Percentiles rank a stretch among this genome's conserved stretches.
These are phyloP conservation scores for Orobanche coerulescens DNA, from an alignment of 257 asterid species.

Conservation along the genomic window DNA sequence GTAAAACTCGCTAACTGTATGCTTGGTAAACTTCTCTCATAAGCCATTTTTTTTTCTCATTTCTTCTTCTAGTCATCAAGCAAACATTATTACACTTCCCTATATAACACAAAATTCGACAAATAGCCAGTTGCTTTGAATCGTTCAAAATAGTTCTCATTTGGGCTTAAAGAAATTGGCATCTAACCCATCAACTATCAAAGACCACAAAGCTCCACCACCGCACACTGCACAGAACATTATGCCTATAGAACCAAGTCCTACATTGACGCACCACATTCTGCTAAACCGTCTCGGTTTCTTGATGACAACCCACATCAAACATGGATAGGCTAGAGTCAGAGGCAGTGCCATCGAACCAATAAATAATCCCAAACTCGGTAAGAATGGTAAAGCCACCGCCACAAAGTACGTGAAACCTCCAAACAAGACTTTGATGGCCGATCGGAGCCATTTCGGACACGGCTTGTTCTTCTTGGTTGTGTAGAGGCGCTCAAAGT, in stretches of 20 bases:
- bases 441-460: slow-evolving; percentile 46
- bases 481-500: slow-evolving; percentile 41
- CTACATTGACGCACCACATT: slow-evolving; percentile 45
- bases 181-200: slow-evolving; percentile 41
- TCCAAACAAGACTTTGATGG: slow-evolving; percentile 42
- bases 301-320: slow-evolving; percentile 62
- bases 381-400: slow-evolving; percentile 54
- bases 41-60: too few species aligned
- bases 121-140: too few species aligned
- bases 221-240: slow-evolving; percentile 25
- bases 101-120: too few species aligned
- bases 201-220: slow-evolving; percentile 43
- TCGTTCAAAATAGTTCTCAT: not conserved
- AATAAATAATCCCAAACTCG: slow-evolving; percentile 37
- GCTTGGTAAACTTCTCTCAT: too few species aligned
- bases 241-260: slow-evolving; percentile 39
- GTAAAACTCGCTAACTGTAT: too few species aligned
- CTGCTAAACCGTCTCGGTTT: slow-evolving; percentile 30
- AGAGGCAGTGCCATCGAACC: slow-evolving; percentile 54
- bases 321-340: slow-evolving; percentile 55
- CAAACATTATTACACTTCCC: too few species aligned
- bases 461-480: slow-evolving; percentile 40
- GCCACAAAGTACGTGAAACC: slow-evolving; percentile 49
- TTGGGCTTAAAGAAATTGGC: slow-evolving; percentile 69
- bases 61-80: too few species aligned